Evolutionary conservation across 106 monocot species (phyloP), one percentile per base, ranked within the genome.

Genomic region (Chionographis japonica): DNA sequence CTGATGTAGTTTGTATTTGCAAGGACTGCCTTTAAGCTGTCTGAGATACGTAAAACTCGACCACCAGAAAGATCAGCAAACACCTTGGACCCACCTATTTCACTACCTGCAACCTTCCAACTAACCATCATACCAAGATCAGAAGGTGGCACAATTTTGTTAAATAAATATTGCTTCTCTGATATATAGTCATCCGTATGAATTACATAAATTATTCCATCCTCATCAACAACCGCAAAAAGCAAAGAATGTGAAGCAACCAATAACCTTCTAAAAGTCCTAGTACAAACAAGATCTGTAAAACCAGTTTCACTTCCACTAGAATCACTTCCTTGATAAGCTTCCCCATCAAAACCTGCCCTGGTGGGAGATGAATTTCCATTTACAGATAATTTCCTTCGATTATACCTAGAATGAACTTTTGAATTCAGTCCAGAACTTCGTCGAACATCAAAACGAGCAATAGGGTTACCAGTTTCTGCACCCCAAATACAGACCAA

Each of bases 201-300:
- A 52, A 79, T 50, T 49, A 89, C 58, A 77, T 89, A 95, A 43
- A 92, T 59, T 40, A 92, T 64, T 58, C 95, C 92, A 75, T 77
- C 50, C 52, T 86, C 80, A 77, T 95, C 89, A 65, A 87, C 38
- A 55, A 68, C 70, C 62, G 82, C 91, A 56, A 92, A 52, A 5
- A 81, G 54, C 52, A 61, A 69, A 65, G 84, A 89, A 73, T 70
- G 58, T 76, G 84, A 78, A 68, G 78, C 54, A 49, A 84, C 78
- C 63, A 92, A 62, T 46, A 95, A 78, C 68, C 59, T 86, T 68
- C 50, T 88, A 54, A 91, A 95, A 46, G 13, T 68, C 63, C 68
- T 75, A 56, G 19, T 12, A 17, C 42, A 27, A 55, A 20, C 58
- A 60, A 36, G 16, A 61, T 56, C 40, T 35, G 63, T 39, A 56